Evolutionary conservation across 306 rosid species (phyloP), one percentile per base, ranked within the genome.

Genomic region (Inga laurina): DNA sequence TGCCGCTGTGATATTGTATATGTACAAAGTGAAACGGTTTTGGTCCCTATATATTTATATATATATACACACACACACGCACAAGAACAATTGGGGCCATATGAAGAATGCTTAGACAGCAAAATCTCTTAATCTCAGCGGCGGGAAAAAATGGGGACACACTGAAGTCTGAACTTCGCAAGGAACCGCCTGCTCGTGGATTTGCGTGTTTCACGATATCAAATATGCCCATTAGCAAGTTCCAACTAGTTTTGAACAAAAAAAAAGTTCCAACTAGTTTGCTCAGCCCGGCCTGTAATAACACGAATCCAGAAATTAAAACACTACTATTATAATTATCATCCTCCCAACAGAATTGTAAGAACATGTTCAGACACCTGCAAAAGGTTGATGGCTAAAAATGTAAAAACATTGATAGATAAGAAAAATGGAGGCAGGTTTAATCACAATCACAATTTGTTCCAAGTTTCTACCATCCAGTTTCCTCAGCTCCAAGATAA

Each of bases 1-100:
- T 52, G 51, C 64, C 22, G 78, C 70, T 70, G 49, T 87, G 84
- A 79, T 75, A 62, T 70, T 79, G 6, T 72, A 66, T 77, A 85
- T 82, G 73, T 80, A 85, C 85, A 87, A 48, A 1, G 66, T 13
- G n/a, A 75, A 43, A 22, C 70, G 34, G 21, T 67, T 73, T 67
- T 51, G 74, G 16, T 68, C 79, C 34, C 71, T 78, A 68, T 73
- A 69, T 79, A 52, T 52, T 18, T 19, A 54, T 54, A 54, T 19
- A 18, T 19, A 10, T 11, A 45, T 3, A 45, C 0, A 45, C 14
- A 45, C 48, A 46, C 51, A 46, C 51, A 12, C 18, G 15, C 19
- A 84, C 83, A 79, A 67, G 35, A 77, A 67, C 72, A 81, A 71
- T 46, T 21, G 19, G 77, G 48, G 43, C 80, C 57, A 71, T 22